A percentile compares a stretch with the other conserved stretches of the same genome.
Evolutionary conservation across 495 filamentous ascomycete genomes (phyloP).

Genomic region (Pyrenula aspistea): DNA sequence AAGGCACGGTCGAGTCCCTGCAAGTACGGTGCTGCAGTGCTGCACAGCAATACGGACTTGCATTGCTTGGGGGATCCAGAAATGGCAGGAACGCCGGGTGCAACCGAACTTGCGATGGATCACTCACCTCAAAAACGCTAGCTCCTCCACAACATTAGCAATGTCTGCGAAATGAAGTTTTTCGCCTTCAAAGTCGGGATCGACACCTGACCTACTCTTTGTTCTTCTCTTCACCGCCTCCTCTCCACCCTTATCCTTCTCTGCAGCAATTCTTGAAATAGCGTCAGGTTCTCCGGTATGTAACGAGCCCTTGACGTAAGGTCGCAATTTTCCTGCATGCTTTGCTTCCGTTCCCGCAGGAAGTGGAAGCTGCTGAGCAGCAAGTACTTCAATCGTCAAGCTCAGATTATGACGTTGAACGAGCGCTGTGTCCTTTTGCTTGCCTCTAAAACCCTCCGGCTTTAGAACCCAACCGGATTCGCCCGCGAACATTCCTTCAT

Average conservation of each 20-base stretch:
- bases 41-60: too few species aligned
- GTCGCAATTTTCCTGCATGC: constrained; percentile 49
- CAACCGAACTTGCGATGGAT: too few species aligned
- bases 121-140: constrained; percentile 68
- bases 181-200: constrained; percentile 62
- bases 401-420: constrained; percentile 15
- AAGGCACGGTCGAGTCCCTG: too few species aligned
- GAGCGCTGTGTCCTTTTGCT: constrained; percentile 7
- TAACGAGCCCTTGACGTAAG: constrained; percentile 72
- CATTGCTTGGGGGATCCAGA: too few species aligned
- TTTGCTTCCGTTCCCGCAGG: constrained; percentile 30
- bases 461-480: constrained; percentile 78
- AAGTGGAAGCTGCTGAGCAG: constrained; percentile 39
- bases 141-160: constrained; percentile 55
- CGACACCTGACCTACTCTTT: constrained; percentile 43
- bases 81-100: too few species aligned
- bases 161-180: constrained; percentile 49
- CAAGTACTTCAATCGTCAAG: constrained; percentile 37
- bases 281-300: constrained; percentile 54
- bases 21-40: too few species aligned
- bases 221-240: constrained; percentile 60
- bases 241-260: constrained; percentile 31
- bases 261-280: constrained; percentile 7
- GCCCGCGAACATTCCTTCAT: constrained; percentile 80
- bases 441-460: constrained; percentile 51